Percentiles rank a stretch among this genome's conserved stretches.
Evolutionary conservation across 2,329 filamentous ascomycete species (phyloP).

Genomic region (Helminthosporium solani): DNA sequence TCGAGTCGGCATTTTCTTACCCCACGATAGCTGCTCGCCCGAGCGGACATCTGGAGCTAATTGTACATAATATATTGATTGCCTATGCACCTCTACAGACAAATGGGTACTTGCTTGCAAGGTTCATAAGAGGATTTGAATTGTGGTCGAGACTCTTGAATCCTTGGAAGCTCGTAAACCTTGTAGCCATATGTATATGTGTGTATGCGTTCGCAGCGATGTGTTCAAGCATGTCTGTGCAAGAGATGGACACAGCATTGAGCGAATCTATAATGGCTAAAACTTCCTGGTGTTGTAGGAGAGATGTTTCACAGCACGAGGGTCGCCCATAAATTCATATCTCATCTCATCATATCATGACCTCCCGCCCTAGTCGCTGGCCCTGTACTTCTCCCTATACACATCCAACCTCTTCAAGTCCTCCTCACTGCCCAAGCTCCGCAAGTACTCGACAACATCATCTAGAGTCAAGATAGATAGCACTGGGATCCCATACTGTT

Average conservation of each 20-base stretch:
- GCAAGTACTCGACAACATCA: slow-evolving; percentile 63
- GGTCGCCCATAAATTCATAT: too few relatives aligned
- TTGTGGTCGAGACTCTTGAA: too few relatives aligned
- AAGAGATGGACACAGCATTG: too few relatives aligned
- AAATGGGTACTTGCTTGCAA: neutral
- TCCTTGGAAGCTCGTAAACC: too few relatives aligned
- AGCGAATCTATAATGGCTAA: too few relatives aligned
- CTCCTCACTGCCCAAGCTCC: slow-evolving; percentile 46
- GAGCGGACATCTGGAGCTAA: neutral
- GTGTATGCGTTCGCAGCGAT: too few relatives aligned
- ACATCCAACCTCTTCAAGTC: slow-evolving; percentile 47
- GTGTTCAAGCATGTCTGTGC: too few relatives aligned
- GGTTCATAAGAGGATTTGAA: too few relatives aligned
- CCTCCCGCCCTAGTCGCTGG: slow-evolving; percentile 30
- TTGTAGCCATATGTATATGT: too few relatives aligned
- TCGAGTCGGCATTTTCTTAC: neutral
- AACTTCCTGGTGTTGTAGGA: too few relatives aligned
- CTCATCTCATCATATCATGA: neutral
- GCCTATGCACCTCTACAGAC: neutral
- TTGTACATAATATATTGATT: neutral
- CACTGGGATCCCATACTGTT: slow-evolving; percentile 81
- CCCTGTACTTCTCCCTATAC: slow-evolving; percentile 44
- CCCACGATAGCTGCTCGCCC: neutral
- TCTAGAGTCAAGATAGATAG: slow-evolving; percentile 79
- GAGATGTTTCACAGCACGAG: too few relatives aligned